Percentiles rank a stretch among this genome's conserved stretches.
phyloP scores from a whole-genome alignment of 148 eudicot species.

The Rhododendron molle region DNA sequence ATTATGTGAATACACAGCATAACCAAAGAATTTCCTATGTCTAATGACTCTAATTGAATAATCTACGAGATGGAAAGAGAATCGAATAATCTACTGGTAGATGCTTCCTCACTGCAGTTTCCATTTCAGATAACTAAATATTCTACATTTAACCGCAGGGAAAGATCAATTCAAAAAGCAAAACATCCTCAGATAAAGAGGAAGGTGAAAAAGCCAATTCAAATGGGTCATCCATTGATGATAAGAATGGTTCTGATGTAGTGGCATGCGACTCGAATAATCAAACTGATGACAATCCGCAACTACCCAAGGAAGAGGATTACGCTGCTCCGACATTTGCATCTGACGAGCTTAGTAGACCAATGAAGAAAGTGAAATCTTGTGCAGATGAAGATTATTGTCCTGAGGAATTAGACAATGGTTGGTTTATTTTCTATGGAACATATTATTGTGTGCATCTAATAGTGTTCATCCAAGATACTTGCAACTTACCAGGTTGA shows the following conservation, averaged over 20 bases:
- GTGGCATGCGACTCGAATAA: conserved; percentile 19
- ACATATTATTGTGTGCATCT: background rate
- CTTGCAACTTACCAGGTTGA: background rate
- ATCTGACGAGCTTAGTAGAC: conserved; percentile 59
- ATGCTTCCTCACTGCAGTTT: background rate
- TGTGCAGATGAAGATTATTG: conserved; percentile 30
- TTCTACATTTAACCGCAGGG: conserved; percentile 30
- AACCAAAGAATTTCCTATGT: background rate
- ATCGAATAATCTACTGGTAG: background rate
- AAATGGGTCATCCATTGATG: conserved; percentile 31
- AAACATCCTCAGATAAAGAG: conserved; percentile 33
- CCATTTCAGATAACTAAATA: background rate
- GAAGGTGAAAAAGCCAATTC: conserved; percentile 29
- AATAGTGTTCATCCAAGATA: background rate
- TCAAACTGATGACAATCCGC: conserved; percentile 23
- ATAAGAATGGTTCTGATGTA: conserved; percentile 40
- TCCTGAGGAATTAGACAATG: conserved; percentile 29
- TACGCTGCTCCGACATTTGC: conserved; percentile 19
- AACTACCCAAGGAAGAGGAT: conserved; percentile 31
- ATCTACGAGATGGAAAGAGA: too few species aligned
- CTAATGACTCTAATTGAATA: background rate
- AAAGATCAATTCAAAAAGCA: conserved; percentile 35
- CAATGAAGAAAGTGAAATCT: conserved; percentile 65
- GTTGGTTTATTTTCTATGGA: conserved; percentile 26
- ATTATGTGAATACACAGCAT: background rate